A percentile compares a stretch with the other conserved stretches of the same genome.
These are phyloP conservation scores for Theobroma cacao DNA, from an alignment of 345 rosid species.

Conservation along the genomic window DNA sequence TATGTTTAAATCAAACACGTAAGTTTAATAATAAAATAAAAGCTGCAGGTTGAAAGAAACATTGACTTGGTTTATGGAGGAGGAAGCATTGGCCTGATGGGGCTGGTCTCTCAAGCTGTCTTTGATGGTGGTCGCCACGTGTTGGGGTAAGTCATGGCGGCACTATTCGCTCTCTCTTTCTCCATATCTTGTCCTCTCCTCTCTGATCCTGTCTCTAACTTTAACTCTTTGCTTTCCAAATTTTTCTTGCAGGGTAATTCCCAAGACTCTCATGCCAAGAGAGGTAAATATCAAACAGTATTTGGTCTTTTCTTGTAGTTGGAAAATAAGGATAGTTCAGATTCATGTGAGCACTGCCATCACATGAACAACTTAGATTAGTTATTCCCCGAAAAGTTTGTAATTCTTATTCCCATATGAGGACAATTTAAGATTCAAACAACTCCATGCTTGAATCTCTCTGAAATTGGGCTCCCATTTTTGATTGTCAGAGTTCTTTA, in stretches of 20 bases:
- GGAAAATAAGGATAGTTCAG: background rate
- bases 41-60: slow-evolving; percentile 58
- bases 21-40: slow-evolving; percentile 11
- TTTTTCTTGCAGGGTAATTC: slow-evolving; percentile 44
- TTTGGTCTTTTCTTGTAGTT: background rate
- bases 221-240: background rate
- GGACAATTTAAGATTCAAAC: slow-evolving; percentile 13
- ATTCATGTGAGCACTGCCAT: background rate
- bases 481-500: background rate
- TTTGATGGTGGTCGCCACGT: slow-evolving; percentile 78
- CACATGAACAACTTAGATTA: background rate
- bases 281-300: slow-evolving; percentile 37
- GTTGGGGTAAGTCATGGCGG: slow-evolving; percentile 37
- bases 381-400: background rate
- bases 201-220: background rate
- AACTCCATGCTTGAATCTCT: background rate
- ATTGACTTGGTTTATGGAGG: slow-evolving; percentile 85
- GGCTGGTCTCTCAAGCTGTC: slow-evolving; percentile 65
- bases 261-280: slow-evolving; percentile 57
- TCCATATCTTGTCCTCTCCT: background rate
- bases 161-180: background rate
- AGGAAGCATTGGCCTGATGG: slow-evolving; percentile 81
- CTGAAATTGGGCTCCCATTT: slow-evolving; percentile 5
- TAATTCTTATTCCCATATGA: background rate
- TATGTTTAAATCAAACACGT: slow-evolving; percentile 11